Base-by-base conservation (phyloP, 805 yeast genomes). In the Candida pseudoglaebosa region DNA sequence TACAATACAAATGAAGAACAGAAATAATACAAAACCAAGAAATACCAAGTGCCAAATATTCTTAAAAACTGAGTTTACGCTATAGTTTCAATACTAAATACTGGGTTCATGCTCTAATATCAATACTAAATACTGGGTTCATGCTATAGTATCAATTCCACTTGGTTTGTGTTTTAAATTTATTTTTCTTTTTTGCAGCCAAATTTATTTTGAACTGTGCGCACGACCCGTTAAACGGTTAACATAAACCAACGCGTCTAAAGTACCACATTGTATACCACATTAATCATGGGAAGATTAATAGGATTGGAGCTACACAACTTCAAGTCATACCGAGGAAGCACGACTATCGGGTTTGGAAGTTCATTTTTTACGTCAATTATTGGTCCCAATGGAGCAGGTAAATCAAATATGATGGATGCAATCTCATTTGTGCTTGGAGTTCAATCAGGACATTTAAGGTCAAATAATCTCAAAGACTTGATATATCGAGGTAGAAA, bases 341-440 rank as follows among this genome's bases (percentile, higher is more conserved):
- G 75, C 0, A 73, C 87, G 13, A 71, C 72, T 4, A 77, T 91
- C 16, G 95, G 93, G 2, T 84, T 93, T 60, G 96, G 96, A 0
- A 72, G 81, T 9, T 77, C 90, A 0, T 71, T 75, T 43, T 93
- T 93, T 66, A 87, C 96, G 1, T 82, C 95, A 32, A 86, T 93
- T 45, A 85, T 93, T 41, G 99, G 99, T 1, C 98, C 98, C n/a
- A 93, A 93, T 70, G 99, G 99, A 24, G 84, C 97, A 1, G 99
- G 99, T 5, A 93, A 93, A 64, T 85, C 96, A 30, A 93, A 93
- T 56, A 84, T 93, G 80, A 90, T 93, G 84, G 99, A 93, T 58
- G 97, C 99, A 24, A 84, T 93, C 33, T 83, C 96, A 15, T 93
- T 93, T 59, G 98, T 91, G 6, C 71, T 93, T 26, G 99, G 99